Percentiles rank a stretch among this genome's conserved stretches.
Evolutionary conservation across 2,329 filamentous ascomycete genomes (phyloP).

Genomic region (Pyrenochaeta sp.): DNA sequence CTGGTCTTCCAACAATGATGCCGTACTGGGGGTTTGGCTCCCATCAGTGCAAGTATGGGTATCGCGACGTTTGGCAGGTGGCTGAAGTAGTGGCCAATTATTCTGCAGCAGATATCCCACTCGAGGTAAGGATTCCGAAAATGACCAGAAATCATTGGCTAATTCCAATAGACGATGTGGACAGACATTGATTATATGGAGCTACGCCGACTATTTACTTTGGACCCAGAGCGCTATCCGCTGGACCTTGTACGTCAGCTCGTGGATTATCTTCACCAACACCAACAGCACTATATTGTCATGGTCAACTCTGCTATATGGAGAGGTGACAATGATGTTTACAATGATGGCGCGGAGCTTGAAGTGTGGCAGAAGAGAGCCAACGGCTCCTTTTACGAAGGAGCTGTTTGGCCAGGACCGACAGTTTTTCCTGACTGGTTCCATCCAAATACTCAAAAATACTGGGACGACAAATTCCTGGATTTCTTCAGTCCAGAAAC

Average conservation of each 20-base stretch:
- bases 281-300: constrained; percentile 75
- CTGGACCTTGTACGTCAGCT: constrained; percentile 69
- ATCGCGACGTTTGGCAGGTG: constrained; percentile 67
- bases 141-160: neutral
- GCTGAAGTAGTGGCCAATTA: constrained; percentile 74
- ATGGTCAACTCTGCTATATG: constrained; percentile 79
- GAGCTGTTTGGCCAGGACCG: constrained; percentile 81
- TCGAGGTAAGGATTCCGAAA: constrained; percentile 28
- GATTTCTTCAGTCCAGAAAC: constrained; percentile 70
- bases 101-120: constrained; percentile 68
- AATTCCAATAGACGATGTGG: constrained; percentile 71
- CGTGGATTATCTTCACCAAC: constrained; percentile 70
- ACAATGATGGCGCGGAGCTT: constrained; percentile 67
- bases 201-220: constrained; percentile 66
- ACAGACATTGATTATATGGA: constrained; percentile 77
- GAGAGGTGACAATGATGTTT: constrained; percentile 59
- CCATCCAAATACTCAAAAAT: constrained; percentile 67
- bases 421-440: constrained; percentile 83
- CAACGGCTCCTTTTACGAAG: constrained; percentile 66
- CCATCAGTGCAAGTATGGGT: constrained; percentile 61
- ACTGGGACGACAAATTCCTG: constrained; percentile 74
- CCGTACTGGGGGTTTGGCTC: constrained; percentile 64
- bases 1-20: constrained; percentile 57
- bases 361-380: constrained; percentile 60
- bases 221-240: constrained; percentile 71